Conservation (phyloP, 345 rosid species). For the Hibiscus tridactylites region DNA sequence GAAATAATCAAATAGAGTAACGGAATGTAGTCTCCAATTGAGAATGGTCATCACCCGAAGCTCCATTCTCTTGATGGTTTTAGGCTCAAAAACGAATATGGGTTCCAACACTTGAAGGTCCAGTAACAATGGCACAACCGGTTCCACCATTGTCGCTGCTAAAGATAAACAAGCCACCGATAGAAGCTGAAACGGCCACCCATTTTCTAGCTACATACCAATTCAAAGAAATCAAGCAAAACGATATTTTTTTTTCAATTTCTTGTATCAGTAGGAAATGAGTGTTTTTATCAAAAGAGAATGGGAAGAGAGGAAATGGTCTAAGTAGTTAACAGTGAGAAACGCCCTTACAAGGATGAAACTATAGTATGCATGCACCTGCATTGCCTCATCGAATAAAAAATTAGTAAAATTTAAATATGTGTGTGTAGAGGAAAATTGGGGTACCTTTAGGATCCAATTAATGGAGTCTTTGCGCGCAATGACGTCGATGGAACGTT, state of each 20-base stretch:
- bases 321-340: constrained; percentile 54
- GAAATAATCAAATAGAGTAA: constrained; percentile 45
- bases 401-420: not conserved
- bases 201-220: constrained; percentile 18
- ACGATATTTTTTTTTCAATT: no score
- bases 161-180: constrained; percentile 61
- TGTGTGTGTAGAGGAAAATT: no score
- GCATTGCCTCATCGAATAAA: constrained; percentile 13
- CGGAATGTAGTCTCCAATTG: constrained; percentile 42
- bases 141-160: constrained; percentile 63
- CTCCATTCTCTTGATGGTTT: constrained; percentile 31
- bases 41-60: constrained; percentile 42
- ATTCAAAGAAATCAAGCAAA: no score
- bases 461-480: no score
- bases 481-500: no score
- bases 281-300: constrained; percentile 28
- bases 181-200: constrained; percentile 61
- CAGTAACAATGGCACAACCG: constrained; percentile 34
- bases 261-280: no score
- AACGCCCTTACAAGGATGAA: constrained; percentile 46
- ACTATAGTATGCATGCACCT: constrained; percentile 45
- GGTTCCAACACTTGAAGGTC: constrained; percentile 49
- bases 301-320: constrained; percentile 49
- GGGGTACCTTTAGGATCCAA: no score
- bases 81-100: constrained; percentile 43